Conservation (phyloP, 108 stramenopile species). For the Chaetoceros tenuissimus region DNA sequence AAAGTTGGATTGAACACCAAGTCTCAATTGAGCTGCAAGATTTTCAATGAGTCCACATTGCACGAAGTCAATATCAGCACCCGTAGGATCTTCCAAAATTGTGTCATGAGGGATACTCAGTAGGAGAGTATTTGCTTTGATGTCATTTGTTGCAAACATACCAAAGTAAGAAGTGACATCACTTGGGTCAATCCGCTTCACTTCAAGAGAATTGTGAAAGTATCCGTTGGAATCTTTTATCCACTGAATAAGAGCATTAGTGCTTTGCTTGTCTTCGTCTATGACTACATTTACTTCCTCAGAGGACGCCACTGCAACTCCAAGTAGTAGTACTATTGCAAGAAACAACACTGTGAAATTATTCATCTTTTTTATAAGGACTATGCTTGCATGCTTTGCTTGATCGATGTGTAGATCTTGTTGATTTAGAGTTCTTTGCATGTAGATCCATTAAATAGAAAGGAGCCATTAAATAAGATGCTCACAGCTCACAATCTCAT, state of each 20-base stretch:
- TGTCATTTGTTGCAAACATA: slow-evolving; percentile 30
- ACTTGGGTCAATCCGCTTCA: background rate
- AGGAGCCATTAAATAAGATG: no score
- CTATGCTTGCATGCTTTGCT: no score
- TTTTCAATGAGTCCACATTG: slow-evolving; percentile 27
- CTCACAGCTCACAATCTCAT: no score
- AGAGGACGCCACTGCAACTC: no score
- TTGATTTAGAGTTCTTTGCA: no score
- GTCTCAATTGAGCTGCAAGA: slow-evolving; percentile 20
- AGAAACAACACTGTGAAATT: no score
- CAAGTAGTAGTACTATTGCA: no score
- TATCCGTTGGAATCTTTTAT: slow-evolving; percentile 5
- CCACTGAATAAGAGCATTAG: slow-evolving; percentile 15
- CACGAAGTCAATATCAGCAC: slow-evolving; percentile 3
- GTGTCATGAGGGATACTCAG: slow-evolving; percentile 24
- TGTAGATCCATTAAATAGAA: no score
- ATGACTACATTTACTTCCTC: no score
- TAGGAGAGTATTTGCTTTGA: slow-evolving; percentile 15
- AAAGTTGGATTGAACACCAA: slow-evolving; percentile 22
- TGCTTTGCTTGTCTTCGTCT: background rate
- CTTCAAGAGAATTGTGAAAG: no score
- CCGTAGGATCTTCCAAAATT: slow-evolving; percentile 8
- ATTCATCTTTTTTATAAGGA: no score
- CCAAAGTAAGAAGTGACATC: slow-evolving; percentile 9
- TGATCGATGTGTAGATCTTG: no score